A percentile compares a stretch with the other conserved stretches of the same genome.
Conservation (phyloP, 495 filamentous ascomycete genomes). For the Hypoxylon rickii region DNA sequence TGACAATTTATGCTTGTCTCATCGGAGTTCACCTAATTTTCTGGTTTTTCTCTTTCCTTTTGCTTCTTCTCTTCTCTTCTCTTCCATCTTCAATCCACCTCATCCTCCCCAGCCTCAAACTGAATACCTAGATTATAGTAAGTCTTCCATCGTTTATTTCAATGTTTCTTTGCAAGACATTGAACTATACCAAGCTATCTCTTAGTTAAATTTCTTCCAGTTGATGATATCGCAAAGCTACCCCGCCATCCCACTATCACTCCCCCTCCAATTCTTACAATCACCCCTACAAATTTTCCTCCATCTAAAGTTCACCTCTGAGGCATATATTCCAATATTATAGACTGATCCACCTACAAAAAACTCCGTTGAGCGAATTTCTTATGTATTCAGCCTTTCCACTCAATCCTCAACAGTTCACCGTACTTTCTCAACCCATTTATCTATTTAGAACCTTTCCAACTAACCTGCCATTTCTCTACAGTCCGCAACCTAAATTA, state of each 20-base stretch:
- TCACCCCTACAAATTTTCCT: conserved; percentile 26
- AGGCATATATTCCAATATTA: conserved; percentile 36
- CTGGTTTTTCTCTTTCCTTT: neutral
- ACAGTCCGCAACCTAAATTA: conserved; percentile 12
- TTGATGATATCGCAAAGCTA: conserved; percentile 34
- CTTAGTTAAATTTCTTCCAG: conserved; percentile 6
- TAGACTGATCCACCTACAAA: conserved; percentile 10
- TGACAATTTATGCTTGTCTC: conserved; percentile 15
- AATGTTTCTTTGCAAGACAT: too few relatives aligned
- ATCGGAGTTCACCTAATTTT: conserved; percentile 13
- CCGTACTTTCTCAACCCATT: conserved; percentile 4
- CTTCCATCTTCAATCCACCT: conserved; percentile 13
- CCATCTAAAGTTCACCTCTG: conserved; percentile 20
- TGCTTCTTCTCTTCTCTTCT: neutral
- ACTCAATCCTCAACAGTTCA: conserved; percentile 3
- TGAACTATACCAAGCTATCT: neutral
- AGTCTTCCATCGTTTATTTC: conserved; percentile 22
- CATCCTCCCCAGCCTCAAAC: neutral
- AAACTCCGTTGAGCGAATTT: conserved; percentile 31
- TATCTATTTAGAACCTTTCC: conserved; percentile 3
- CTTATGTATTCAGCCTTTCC: neutral
- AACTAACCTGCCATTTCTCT: conserved; percentile 21
- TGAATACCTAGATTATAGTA: conserved; percentile 17
- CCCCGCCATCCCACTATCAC: conserved; percentile 38
- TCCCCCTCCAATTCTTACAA: conserved; percentile 15